Base-by-base conservation (phyloP, 2,329 filamentous ascomycete species). In the Botrytis galanthina region DNA sequence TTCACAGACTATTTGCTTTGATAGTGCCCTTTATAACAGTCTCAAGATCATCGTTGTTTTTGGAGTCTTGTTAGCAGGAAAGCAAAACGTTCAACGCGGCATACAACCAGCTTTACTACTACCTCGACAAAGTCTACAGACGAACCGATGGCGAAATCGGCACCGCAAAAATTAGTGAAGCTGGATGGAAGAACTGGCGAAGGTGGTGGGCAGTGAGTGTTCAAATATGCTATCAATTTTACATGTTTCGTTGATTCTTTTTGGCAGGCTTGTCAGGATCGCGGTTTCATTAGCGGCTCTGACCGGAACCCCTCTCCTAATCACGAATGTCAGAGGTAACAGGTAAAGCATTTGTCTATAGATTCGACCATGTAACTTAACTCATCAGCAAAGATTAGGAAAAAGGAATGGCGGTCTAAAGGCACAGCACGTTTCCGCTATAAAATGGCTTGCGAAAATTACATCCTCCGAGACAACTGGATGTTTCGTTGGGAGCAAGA, bases 181-280 rank as follows among this genome's bases (percentile, higher is more conserved):
- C 80, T 91, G 2, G 88, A 90, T 76, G 89, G 89, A 26, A 81
- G 84, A 20, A 87, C 85, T 0, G 88, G 89, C 1, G 89, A 91
- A 78, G 89, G 89, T 7, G 89, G 89, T 6, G 89, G 89, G 3
- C 89, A 91, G 61, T 72, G 51, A 44, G 60, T 46, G 20, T 29
- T 39, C 3, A 32, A 20, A 3, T n/a, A 20, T 4, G 3, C 20
- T 29, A 26, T 44, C n/a, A 26, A 22, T 39, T 37, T 61, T 48
- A 12, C 44, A 26, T 14, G 29, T 1, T 57, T 48, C 7, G 37
- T 14, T 68, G 35, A 37, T 51, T 51, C 64, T 26, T 7, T 29
- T 37, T 61, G 26, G 37, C 44, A 62, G 68, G 76, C 80, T 91
- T 0, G 85, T 91, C 0, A 82, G 89, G 61, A 82, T 90, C 1